Evolutionary conservation across 352 stramenopile species (phyloP), one percentile per base, ranked within the genome.

Genomic region (Halophytophthora batemanensis): DNA sequence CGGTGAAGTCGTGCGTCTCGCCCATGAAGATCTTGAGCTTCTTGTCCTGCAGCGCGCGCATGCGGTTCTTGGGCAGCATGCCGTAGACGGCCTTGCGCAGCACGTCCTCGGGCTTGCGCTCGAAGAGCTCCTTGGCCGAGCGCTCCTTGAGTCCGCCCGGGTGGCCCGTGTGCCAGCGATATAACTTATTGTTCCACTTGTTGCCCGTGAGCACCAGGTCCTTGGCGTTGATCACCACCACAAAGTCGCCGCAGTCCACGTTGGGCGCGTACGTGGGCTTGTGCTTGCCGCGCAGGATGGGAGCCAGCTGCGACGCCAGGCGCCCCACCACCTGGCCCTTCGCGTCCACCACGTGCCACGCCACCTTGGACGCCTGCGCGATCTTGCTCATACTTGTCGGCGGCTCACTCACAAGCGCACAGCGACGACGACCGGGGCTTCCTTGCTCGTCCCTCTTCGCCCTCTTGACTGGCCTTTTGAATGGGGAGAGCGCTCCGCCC

Each of bases 211-310:
- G 92, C 54, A 97, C 82, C 45, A 98, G 88, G 71, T 98, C 69
- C 63, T 97, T 88, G 41, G 95, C 95, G 78, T 98, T 98, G 50
- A 98, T 86, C 38, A 98, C 92, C 23, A 99, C 96, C 10, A 99
- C 91, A 64, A 95, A 95, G 82, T 99, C 97, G 43, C 97, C 97
- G 74, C 94, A 98, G 77, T 98, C 96, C n/a, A 93, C 78, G 69
- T 99, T 97, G 11, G 96, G 97, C 42, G 86, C 82, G 76, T 97
- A 99, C 46, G 94, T 99, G 7, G 97, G 97, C 71, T 99, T 99
- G 82, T 99, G 96, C 72, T 99, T 99, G 45, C 97, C 97, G 48
- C 86, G 92, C 18, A 99, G 77, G 60, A 99, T 96, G 13, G 89
- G 91, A 35, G 95, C 90, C 36, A 99, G 90, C 63, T 98, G 91